Percentiles rank a stretch among this genome's conserved stretches.
Evolutionary conservation across 768 basidiomycete genomes (phyloP).

Genomic region (Suillus lakei): DNA sequence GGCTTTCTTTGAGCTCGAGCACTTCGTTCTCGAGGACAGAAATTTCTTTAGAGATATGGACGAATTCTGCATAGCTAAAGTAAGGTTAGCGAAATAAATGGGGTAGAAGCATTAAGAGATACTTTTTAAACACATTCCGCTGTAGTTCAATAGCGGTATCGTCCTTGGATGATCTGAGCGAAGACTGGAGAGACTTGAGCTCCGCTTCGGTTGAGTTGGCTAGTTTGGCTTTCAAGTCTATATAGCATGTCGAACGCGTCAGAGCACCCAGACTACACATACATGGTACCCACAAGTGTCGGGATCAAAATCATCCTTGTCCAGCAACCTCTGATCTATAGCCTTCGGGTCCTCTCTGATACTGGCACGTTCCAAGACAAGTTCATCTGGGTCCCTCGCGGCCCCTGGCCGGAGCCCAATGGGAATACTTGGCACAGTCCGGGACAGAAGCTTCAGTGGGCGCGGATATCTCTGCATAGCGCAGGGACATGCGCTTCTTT

Average conservation of each 20-base stretch:
- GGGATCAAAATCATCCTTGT: slow-evolving; percentile 84
- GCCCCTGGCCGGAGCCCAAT: slow-evolving; percentile 42
- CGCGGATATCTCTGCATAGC: slow-evolving; percentile 86
- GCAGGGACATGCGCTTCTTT: slow-evolving; percentile 94
- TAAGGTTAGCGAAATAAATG: slow-evolving; percentile 15
- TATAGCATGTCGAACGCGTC: slow-evolving; percentile 12
- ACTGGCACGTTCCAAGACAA: slow-evolving; percentile 44
- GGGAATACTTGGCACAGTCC: slow-evolving; percentile 61
- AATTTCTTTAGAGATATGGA: slow-evolving; percentile 96
- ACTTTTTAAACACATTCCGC: slow-evolving; percentile 95
- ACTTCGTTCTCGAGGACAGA: slow-evolving; percentile 96
- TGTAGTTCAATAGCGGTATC: slow-evolving; percentile 83
- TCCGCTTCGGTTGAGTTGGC: slow-evolving; percentile 91
- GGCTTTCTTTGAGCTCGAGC: slow-evolving; percentile 92
- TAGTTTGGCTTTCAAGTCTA: slow-evolving; percentile 82
- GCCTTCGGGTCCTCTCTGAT: slow-evolving; percentile 61
- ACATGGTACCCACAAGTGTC: slow-evolving; percentile 72
- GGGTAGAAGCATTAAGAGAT: not conserved
- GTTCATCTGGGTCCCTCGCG: slow-evolving; percentile 50
- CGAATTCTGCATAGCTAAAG: slow-evolving; percentile 92
- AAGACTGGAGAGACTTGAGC: slow-evolving; percentile 75
- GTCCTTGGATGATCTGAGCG: slow-evolving; percentile 69
- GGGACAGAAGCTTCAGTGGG: slow-evolving; percentile 64
- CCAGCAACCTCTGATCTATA: slow-evolving; percentile 63
- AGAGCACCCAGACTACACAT: not conserved